Base-by-base conservation (phyloP, 257 asterid species). In the Linderniella brevidens region DNA sequence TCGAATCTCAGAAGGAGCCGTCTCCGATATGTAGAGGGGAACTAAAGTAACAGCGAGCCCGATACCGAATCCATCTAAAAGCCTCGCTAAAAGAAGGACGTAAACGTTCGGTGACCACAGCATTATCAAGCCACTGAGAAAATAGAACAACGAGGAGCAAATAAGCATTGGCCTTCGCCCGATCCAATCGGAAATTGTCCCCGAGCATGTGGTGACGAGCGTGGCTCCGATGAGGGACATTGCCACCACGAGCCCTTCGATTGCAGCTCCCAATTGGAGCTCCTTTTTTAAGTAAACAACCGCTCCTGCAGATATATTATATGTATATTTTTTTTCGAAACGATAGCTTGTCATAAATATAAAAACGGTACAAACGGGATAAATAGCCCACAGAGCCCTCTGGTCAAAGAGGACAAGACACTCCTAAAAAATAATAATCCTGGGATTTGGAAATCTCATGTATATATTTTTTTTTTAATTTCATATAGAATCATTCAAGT, bases 131-230 rank as follows among this genome's bases (percentile, higher is more conserved):
- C 86, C 94, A 49, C 92, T 78, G 1, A 82, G 52, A 50, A 82
- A 82, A 53, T 82, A 82, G 53, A 82, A 68, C 68, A 67, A 35
- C 3, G 94, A 82, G 4, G 94, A 75, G 11, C 57, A 25, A 39
- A 82, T 78, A 52, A 82, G 94, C 94, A 82, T 76, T 12, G 87
- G 92, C 7, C 87, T 83, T 13, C 94, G 78, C 18, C 92, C 92
- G 50, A 82, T 37, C 48, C 42, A 51, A 37, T 82, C 92, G 0
- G 92, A 67, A 55, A 82, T 58, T 13, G 87, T 64, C 47, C 94
- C 94, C 0, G 92, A 82, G 69, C 86, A 82, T 19, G 79, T 76
- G 10, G 94, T 82, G 56, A 82, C 58, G 13, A 74, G 41, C 0
- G 80, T 76, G 49, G 94, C 94, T 29, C 94, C 94, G 49, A 82